Conservation (phyloP, 2,329 filamentous ascomycete species). For the Cladosporium sp. region DNA sequence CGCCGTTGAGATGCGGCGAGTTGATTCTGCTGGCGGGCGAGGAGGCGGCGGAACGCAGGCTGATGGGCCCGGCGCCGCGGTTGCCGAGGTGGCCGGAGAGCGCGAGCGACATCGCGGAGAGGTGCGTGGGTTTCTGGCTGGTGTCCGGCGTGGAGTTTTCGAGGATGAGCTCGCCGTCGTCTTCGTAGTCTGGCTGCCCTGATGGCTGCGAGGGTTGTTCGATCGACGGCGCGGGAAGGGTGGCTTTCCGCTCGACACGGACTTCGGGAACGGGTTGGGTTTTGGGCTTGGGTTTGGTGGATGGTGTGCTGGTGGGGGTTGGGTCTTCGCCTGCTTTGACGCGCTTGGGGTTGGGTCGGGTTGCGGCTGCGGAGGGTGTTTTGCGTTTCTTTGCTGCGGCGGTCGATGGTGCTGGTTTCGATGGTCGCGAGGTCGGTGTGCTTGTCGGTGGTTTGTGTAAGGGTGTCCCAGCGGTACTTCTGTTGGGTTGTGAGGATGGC, state of each 20-base stretch:
- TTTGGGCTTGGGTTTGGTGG: conserved; percentile 10
- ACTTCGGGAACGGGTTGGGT: conserved; percentile 18
- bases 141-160: conserved; percentile 26
- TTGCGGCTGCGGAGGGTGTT: conserved; percentile 3
- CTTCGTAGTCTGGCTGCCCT: conserved; percentile 15
- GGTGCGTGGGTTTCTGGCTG: conserved; percentile 18
- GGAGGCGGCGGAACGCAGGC: conserved; percentile 38
- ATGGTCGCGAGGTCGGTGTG: conserved; percentile 17
- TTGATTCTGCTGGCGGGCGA: conserved; percentile 22
- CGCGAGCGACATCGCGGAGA: conserved; percentile 24
- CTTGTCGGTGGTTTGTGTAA: conserved; percentile 14
- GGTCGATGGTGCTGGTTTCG: conserved; percentile 6
- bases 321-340: conserved; percentile 23
- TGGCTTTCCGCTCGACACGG: conserved; percentile 26
- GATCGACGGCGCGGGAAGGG: conserved; percentile 8
- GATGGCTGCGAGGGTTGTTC: conserved; percentile 15
- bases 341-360: conserved; percentile 19
- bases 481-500: conserved; percentile 16
- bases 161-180: conserved; percentile 30
- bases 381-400: conserved; percentile 9
- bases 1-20: conserved; percentile 14
- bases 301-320: conserved; percentile 6
- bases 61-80: conserved; percentile 37
- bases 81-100: conserved; percentile 16
- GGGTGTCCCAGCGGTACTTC: conserved; percentile 19